Evolutionary conservation across 495 filamentous ascomycete genomes (phyloP), one percentile per base, ranked within the genome.

Genomic region (Penicillium coprophilum): DNA sequence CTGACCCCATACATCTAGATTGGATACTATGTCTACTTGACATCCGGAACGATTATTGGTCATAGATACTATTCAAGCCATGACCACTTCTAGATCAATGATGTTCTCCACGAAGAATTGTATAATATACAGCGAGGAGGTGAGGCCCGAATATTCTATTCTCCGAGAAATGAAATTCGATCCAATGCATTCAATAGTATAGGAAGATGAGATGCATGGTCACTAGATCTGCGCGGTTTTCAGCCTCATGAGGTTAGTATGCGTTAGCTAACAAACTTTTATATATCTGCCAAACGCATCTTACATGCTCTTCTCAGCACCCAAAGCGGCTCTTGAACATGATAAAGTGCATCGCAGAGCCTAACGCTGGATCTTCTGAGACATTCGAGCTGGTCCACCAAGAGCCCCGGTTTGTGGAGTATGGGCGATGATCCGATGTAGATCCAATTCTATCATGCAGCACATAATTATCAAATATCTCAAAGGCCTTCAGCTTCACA

Each of bases 401-500:
- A 23, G 7, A 19, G 39, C 50, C 15, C 51, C 11, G 3, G 31
- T 45, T 15, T 46, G 51, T 54, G 51, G 51, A 54, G 51, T 12
- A 46, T 27, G 20, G 30, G 20, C 50, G 50, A 53, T 54, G 51
- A 54, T 46, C 51, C 8, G 41, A 27, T 36, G 51, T 54, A 46
- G 51, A 54, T 54, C 51, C 30, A 46, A 54, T 30, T 46, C 5
- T 46, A 54, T 54, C 41, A 31, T 15, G n/a, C 23, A 32, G 30
- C 12, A 45, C 24, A 40, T 40, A 6, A 5, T 3, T 13, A 40
- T 31, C 34, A 13, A 15, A 24, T 12, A 17, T 28, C 6, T 27
- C 30, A 15, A n/a, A 36, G 32, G 15, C 6, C 13, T n/a, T 36
- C 32, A 15, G 2, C 13, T 36, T n/a, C 5, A 36, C 32, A 13